phyloP scores from a whole-genome alignment of 352 stramenopile species.

The Phytopythium litorale region DNA sequence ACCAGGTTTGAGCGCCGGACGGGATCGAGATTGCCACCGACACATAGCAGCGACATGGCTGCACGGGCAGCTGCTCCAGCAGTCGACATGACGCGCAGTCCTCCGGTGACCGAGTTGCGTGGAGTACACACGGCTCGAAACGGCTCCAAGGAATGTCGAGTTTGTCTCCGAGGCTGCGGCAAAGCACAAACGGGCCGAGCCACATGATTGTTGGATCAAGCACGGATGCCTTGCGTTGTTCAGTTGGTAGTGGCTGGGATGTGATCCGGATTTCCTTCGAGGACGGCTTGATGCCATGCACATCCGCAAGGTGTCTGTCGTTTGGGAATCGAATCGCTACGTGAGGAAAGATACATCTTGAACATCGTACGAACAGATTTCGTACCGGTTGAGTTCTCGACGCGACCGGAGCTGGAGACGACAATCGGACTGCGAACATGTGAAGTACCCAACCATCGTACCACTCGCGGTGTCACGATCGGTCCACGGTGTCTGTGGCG shows the following conservation, averaged over 20 bases:
- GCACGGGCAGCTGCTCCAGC: slow-evolving; percentile 15
- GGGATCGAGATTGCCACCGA: slow-evolving; percentile 3
- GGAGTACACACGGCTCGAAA: slow-evolving; percentile 14
- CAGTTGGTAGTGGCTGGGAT: not conserved
- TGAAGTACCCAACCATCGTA: slow-evolving; percentile 46
- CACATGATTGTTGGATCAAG: slow-evolving; percentile 19
- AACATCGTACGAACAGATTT: not conserved
- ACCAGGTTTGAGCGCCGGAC: too few relatives aligned
- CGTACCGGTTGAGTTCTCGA: slow-evolving; percentile 31
- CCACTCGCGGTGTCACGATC: slow-evolving; percentile 11
- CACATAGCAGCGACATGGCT: slow-evolving; percentile 24
- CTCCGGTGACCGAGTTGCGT: slow-evolving; percentile 1
- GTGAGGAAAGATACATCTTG: not conserved
- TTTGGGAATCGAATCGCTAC: not conserved
- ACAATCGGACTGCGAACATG: slow-evolving; percentile 29
- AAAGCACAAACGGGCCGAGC: slow-evolving; percentile 39
- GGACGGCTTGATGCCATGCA: slow-evolving; percentile 10
- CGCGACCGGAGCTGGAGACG: slow-evolving; percentile 37
- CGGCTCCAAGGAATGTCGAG: slow-evolving; percentile 17
- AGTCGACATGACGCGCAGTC: slow-evolving; percentile 23
- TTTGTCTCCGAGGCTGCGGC: slow-evolving; percentile 30
- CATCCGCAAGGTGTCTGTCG: slow-evolving; percentile 14
- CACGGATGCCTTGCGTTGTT: not conserved
- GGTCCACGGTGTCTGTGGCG: slow-evolving; percentile 39
- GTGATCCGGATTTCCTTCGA: not conserved